phyloP scores from a whole-genome alignment of 371 early-diverging fungal genomes.

The Rhizopus microsporus region DNA sequence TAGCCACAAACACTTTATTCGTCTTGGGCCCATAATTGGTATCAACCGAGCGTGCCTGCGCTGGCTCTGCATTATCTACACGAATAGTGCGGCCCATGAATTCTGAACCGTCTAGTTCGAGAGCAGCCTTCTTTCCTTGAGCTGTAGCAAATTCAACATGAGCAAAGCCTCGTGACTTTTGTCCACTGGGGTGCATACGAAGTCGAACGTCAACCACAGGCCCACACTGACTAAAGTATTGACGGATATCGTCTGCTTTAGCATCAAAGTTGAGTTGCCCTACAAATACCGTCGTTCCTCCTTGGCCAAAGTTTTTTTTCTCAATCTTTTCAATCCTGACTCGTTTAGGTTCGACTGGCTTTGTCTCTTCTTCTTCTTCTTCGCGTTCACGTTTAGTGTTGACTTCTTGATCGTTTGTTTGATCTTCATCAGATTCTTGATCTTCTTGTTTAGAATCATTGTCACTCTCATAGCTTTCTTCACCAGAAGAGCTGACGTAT shows the following conservation, averaged over 20 bases:
- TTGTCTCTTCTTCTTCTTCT: constrained; percentile 24
- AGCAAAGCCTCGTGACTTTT: constrained; percentile 71
- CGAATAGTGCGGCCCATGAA: constrained; percentile 71
- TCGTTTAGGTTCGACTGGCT: constrained; percentile 50
- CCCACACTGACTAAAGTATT: constrained; percentile 64
- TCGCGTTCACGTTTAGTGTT: constrained; percentile 18
- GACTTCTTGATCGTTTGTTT: constrained; percentile 35
- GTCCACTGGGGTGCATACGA: constrained; percentile 63
- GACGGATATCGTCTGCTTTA: constrained; percentile 61
- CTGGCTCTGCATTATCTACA: constrained; percentile 49
- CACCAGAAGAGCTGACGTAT: constrained; percentile 5
- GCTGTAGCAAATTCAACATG: constrained; percentile 67
- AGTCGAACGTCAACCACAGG: constrained; percentile 67
- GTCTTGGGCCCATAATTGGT: constrained; percentile 47
- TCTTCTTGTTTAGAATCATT: constrained; percentile 7
- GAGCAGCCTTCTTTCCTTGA: constrained; percentile 63
- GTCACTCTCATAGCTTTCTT: neutral
- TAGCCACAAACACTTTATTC: constrained; percentile 91
- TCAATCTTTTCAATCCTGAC: constrained; percentile 46
- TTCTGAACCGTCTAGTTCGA: constrained; percentile 65
- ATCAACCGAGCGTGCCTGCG: constrained; percentile 32
- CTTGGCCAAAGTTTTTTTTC: constrained; percentile 38
- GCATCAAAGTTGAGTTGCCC: constrained; percentile 73
- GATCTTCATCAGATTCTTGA: constrained; percentile 15
- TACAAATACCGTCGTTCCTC: constrained; percentile 61